These are phyloP conservation scores for Irpex rosettiformis DNA, from an alignment of 1,284 basidiomycete species.

Conservation along the genomic window DNA sequence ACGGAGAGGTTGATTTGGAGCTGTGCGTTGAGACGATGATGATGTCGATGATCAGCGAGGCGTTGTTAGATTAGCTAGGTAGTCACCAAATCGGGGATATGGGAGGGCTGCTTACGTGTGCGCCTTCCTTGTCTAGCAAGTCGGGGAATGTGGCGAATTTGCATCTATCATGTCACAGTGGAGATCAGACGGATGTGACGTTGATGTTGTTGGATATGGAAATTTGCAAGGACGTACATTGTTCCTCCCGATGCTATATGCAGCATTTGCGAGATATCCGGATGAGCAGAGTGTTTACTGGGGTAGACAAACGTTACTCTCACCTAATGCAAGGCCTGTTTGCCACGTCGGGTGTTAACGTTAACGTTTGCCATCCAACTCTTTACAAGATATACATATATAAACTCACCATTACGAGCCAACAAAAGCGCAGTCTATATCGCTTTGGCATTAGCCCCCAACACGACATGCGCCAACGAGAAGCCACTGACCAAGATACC, in stretches of 20 bases:
- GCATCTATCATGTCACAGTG: neutral
- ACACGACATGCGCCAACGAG: neutral
- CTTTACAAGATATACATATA: no score
- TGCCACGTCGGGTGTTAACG: no score
- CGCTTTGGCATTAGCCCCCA: neutral
- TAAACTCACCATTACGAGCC: neutral
- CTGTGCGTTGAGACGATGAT: no score
- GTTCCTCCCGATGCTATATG: neutral
- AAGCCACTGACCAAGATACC: neutral
- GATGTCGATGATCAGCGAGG: no score
- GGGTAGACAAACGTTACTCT: neutral
- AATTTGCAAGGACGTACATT: neutral
- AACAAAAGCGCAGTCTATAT: neutral
- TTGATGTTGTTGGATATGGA: neutral
- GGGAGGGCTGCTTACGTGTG: neutral
- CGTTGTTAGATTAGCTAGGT: neutral
- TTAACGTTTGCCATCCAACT: no score
- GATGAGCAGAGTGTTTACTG: neutral
- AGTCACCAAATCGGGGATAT: neutral
- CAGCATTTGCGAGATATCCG: no score
- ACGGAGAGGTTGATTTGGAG: neutral
- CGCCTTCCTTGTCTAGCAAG: neutral
- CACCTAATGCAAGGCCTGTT: neutral
- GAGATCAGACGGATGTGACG: no score
- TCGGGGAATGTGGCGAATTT: neutral